phyloP scores from a whole-genome alignment of 257 asterid genomes.

The Datura wrightii region DNA sequence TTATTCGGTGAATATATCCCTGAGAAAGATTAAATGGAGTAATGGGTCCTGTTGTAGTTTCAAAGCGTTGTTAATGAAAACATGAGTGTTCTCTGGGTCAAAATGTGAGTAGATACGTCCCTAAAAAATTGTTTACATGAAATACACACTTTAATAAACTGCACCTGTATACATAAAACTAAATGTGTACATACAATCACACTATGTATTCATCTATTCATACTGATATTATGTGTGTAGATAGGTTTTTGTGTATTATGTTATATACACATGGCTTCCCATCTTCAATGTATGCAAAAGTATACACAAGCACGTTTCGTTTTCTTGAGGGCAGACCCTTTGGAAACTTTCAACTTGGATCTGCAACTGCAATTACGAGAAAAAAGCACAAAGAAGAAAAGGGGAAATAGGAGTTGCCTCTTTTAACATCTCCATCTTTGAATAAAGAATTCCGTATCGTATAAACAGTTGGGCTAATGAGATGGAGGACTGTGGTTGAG shows the following conservation, averaged over 20 bases:
- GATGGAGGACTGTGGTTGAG: not conserved
- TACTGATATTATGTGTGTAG: not conserved
- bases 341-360: not conserved
- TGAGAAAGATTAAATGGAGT: not conserved
- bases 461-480: not conserved
- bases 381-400: not conserved
- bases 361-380: not conserved
- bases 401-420: not conserved
- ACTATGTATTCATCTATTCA: not conserved
- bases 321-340: not conserved
- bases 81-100: not conserved
- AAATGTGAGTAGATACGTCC: not conserved
- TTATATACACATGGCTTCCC: not conserved
- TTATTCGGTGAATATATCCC: not conserved
- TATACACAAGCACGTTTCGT: not conserved
- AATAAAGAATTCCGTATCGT: not conserved
- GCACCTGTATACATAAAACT: not conserved
- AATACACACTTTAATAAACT: not conserved
- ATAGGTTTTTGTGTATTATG: slow-evolving; percentile 1
- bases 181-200: not conserved
- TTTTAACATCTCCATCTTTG: not conserved
- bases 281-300: slow-evolving; percentile 15
- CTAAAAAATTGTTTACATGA: not conserved
- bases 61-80: not conserved
- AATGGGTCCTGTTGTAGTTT: not conserved